Percentiles rank a stretch among this genome's conserved stretches.
Evolutionary conservation across 2,329 filamentous ascomycete genomes (phyloP).

Genomic region (Annulohypoxylon truncatum): DNA sequence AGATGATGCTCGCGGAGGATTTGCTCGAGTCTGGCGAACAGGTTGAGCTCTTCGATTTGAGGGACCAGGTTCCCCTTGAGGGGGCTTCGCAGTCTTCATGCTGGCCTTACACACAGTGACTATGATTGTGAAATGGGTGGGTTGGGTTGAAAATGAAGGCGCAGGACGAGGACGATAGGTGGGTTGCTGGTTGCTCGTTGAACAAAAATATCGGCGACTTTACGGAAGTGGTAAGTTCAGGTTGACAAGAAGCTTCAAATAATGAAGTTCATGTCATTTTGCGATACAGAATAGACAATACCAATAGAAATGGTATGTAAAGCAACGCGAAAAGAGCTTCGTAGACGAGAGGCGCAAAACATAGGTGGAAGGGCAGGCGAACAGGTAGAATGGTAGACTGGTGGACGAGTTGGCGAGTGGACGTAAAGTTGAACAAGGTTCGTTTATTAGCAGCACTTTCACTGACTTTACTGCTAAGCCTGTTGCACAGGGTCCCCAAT

Average conservation of each 20-base stretch:
- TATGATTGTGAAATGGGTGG: slow-evolving; percentile 15
- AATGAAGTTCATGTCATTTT: slow-evolving; percentile 49
- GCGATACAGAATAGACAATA: slow-evolving; percentile 40
- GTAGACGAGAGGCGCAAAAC: slow-evolving; percentile 47
- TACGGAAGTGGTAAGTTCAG: slow-evolving; percentile 30
- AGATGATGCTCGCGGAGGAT: slow-evolving; percentile 68
- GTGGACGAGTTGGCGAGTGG: slow-evolving; percentile 34
- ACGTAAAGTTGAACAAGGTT: slow-evolving; percentile 15
- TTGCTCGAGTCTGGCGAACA: slow-evolving; percentile 72
- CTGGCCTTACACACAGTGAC: slow-evolving; percentile 32
- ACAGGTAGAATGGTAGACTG: slow-evolving; percentile 16
- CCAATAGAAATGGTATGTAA: slow-evolving; percentile 35
- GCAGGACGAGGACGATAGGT: slow-evolving; percentile 33
- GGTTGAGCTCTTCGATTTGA: slow-evolving; percentile 70
- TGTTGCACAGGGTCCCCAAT: slow-evolving; percentile 25
- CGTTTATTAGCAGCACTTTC: slow-evolving; percentile 10
- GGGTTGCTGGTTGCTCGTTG: slow-evolving; percentile 40
- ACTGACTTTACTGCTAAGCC: slow-evolving; percentile 12
- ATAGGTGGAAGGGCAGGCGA: slow-evolving; percentile 15
- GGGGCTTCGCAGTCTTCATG: slow-evolving; percentile 68
- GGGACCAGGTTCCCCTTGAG: slow-evolving; percentile 52
- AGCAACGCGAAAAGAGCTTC: slow-evolving; percentile 33
- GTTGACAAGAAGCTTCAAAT: slow-evolving; percentile 42
- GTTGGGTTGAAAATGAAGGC: slow-evolving; percentile 10
- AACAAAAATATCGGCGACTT: slow-evolving; percentile 22